Conservation (phyloP, 306 rosid species). For the Fragaria iinumae region DNA sequence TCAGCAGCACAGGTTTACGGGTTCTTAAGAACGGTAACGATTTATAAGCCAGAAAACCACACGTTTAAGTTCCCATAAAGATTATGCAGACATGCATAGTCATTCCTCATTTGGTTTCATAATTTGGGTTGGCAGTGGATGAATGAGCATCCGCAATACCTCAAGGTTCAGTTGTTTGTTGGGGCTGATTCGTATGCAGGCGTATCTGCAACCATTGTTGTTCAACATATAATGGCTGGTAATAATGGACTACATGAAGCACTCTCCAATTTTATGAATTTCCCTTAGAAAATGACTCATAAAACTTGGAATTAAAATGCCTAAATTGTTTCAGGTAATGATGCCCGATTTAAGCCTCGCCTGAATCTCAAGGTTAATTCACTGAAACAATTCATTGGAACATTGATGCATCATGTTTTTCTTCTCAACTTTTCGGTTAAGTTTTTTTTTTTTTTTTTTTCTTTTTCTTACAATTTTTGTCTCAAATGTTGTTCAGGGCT, state of each 20-base stretch:
- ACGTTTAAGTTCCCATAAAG: neutral
- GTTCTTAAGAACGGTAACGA: slow-evolving; percentile 20
- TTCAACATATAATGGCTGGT: slow-evolving; percentile 20
- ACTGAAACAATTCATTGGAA: neutral
- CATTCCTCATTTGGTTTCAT: neutral
- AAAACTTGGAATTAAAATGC: neutral
- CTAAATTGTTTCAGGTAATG: slow-evolving; percentile 12
- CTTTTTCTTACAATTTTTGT: neutral
- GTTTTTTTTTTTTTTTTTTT: too few species aligned
- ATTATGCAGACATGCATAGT: neutral
- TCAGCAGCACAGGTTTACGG: slow-evolving; percentile 11
- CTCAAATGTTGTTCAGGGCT: slow-evolving; percentile 19
- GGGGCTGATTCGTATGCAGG: slow-evolving; percentile 28
- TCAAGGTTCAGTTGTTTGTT: slow-evolving; percentile 11
- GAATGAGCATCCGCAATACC: slow-evolving; percentile 17
- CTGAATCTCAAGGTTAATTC: slow-evolving; percentile 28
- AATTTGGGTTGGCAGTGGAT: slow-evolving; percentile 25
- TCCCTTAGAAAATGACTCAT: neutral
- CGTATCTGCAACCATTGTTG: slow-evolving; percentile 13
- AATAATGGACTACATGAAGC: neutral
- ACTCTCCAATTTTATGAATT: neutral
- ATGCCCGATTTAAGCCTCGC: slow-evolving; percentile 9
- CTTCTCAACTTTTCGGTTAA: neutral
- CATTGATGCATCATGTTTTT: neutral
- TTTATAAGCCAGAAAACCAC: neutral